These are phyloP conservation scores for Arabidopsis arenosa DNA, from an alignment of 345 rosid genomes.

Conservation along the genomic window DNA sequence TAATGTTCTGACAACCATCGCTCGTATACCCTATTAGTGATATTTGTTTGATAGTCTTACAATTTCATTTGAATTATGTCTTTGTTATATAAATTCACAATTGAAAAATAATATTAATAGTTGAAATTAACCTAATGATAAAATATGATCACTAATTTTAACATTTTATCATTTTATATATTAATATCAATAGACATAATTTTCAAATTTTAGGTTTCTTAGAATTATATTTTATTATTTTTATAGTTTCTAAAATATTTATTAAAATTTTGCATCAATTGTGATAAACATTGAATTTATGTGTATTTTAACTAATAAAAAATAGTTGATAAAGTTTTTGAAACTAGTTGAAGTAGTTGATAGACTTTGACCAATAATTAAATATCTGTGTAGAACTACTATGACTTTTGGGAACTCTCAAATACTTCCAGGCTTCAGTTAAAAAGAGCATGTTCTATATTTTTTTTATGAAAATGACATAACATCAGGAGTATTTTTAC, in stretches of 20 bases:
- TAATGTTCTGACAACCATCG: background rate
- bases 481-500: slow-evolving; percentile 3
- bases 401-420: background rate
- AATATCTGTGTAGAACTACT: background rate
- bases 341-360: background rate
- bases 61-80: no score
- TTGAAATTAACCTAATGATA: no score
- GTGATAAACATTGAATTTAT: no score
- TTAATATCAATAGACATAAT: no score
- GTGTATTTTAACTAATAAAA: background rate
- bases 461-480: slow-evolving; percentile 13
- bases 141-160: no score
- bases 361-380: background rate
- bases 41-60: no score
- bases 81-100: no score
- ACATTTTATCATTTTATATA: no score
- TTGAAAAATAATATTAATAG: no score
- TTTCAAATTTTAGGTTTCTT: background rate
- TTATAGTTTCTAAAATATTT: background rate
- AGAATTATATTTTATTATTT: background rate
- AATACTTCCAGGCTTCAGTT: background rate
- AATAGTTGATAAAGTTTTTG: background rate
- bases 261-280: background rate
- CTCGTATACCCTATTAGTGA: no score
- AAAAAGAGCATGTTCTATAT: background rate